Percentiles rank a stretch among this genome's conserved stretches.
phyloP scores from a whole-genome alignment of 768 basidiomycete genomes.

The Suillus discolor region DNA sequence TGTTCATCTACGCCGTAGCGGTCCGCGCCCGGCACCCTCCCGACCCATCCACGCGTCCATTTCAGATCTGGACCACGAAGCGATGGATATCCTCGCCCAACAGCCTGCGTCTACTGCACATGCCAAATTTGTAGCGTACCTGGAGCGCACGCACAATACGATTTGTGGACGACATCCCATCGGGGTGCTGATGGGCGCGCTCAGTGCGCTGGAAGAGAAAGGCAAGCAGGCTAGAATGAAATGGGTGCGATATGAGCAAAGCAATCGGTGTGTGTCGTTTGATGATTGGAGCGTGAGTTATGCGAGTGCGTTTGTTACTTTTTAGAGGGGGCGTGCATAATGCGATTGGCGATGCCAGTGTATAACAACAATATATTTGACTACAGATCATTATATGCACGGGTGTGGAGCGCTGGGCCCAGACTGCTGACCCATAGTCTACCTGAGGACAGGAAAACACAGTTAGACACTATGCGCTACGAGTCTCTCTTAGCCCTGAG shows the following conservation, averaged over 20 bases:
- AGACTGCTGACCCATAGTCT: background rate
- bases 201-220: conserved; percentile 57
- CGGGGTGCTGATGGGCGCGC: conserved; percentile 83
- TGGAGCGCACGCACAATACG: conserved; percentile 82
- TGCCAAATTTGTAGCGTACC: conserved; percentile 63
- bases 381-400: background rate
- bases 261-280: conserved; percentile 67
- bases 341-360: background rate
- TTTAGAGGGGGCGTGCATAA: conserved; percentile 25
- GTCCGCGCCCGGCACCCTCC: conserved; percentile 38
- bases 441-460: background rate
- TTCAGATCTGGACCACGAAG: conserved; percentile 81
- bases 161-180: conserved; percentile 98
- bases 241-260: conserved; percentile 96
- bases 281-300: conserved; percentile 94
- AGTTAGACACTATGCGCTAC: background rate
- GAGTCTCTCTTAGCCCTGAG: conserved; percentile 27
- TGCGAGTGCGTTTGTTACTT: conserved; percentile 82
- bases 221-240: conserved; percentile 45
- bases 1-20: conserved; percentile 50
- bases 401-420: background rate
- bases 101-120: conserved; percentile 62
- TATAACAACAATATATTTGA: background rate
- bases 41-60: conserved; percentile 86
- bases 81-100: conserved; percentile 70